phyloP scores from a whole-genome alignment of 1,284 basidiomycete genomes.

The Sporisorium iseilematis-ciliati region DNA sequence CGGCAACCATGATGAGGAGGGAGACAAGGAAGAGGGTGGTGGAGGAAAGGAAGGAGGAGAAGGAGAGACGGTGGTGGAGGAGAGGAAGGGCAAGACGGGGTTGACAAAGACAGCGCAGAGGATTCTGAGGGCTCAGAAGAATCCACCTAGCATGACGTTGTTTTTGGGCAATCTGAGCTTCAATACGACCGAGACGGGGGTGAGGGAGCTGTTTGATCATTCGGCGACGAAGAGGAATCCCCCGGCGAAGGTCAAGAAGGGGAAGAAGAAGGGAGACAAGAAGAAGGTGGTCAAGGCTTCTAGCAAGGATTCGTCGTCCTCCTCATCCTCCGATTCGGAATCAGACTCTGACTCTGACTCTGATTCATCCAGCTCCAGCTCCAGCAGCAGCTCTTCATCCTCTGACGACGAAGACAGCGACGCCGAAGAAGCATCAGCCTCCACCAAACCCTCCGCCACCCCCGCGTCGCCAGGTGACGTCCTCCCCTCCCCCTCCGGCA shows the following conservation, averaged over 20 bases:
- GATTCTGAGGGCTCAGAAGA: conserved; percentile 83
- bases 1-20: conserved; percentile 1
- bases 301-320: conserved; percentile 49
- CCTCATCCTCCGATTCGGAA: conserved; percentile 2
- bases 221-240: conserved; percentile 49
- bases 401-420: conserved; percentile 62
- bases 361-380: not conserved
- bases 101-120: conserved; percentile 84
- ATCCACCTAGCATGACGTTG: conserved; percentile 83
- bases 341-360: conserved; percentile 60
- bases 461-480: conserved; percentile 8
- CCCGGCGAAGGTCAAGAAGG: conserved; percentile 13
- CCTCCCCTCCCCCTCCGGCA: conserved; percentile 73
- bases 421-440: conserved; percentile 3
- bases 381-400: not conserved
- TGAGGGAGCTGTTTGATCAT: conserved; percentile 79
- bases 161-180: conserved; percentile 92
- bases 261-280: conserved; percentile 17
- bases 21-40: not conserved
- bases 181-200: conserved; percentile 80
- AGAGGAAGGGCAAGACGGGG: conserved; percentile 62
- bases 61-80: not conserved
- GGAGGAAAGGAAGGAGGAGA: conserved; percentile 1
- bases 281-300: conserved; percentile 17
- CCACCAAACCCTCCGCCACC: not conserved